Conservation (phyloP, 768 basidiomycete genomes). For the Chalciporus pseudorubinellus region DNA sequence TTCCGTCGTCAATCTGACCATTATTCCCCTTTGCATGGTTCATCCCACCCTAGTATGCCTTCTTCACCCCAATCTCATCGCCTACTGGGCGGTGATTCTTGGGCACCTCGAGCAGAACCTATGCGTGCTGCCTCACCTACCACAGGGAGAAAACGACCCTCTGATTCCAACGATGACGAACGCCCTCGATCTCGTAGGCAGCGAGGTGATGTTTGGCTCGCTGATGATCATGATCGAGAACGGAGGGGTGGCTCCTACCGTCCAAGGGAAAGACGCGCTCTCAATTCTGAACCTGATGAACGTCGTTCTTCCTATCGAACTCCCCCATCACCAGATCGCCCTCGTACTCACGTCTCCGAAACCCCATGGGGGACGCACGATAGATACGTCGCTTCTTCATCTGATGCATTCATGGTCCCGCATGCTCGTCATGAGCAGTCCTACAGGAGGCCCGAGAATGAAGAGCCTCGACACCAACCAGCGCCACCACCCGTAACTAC, state of each 20-base stretch:
- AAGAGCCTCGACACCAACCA: conserved; percentile 8
- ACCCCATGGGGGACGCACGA: conserved; percentile 7
- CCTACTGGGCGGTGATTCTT: neutral
- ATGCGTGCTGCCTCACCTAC: conserved; percentile 15
- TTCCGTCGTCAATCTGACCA: conserved; percentile 5
- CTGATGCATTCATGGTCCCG: neutral
- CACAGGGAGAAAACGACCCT: conserved; percentile 20
- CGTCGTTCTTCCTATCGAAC: conserved; percentile 6
- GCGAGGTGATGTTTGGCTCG: conserved; percentile 20
- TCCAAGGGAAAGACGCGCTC: conserved; percentile 11
- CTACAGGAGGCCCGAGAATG: conserved; percentile 12
- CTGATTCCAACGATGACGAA: conserved; percentile 22
- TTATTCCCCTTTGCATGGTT: conserved; percentile 9
- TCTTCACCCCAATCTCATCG: conserved; percentile 7
- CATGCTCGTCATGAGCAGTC: conserved; percentile 7
- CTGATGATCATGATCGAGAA: conserved; percentile 10
- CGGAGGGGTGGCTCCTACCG: conserved; percentile 6
- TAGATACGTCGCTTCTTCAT: neutral
- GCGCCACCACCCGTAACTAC: conserved; percentile 5
- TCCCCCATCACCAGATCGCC: conserved; percentile 8
- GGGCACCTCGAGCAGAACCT: conserved; percentile 18
- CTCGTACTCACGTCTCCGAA: conserved; percentile 7
- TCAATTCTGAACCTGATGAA: conserved; percentile 15
- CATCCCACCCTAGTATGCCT: conserved; percentile 1
- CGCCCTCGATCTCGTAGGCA: conserved; percentile 21